Evolutionary conservation across 345 rosid species (phyloP).

Genomic region (Gossypium mustelinum): DNA sequence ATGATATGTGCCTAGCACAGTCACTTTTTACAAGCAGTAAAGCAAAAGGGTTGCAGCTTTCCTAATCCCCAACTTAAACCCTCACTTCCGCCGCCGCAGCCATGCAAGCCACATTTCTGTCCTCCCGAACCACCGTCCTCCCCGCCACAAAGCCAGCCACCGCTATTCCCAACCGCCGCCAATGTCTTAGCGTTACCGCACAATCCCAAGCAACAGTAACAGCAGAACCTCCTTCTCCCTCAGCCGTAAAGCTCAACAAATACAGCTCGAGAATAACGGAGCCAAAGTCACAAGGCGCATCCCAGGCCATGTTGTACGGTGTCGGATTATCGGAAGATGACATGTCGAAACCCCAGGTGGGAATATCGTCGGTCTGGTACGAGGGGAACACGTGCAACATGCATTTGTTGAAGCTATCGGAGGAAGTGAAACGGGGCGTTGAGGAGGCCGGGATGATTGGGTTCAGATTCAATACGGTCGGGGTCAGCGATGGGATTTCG

Average conservation of each 20-base stretch:
- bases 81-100: background rate
- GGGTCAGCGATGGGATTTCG: constrained; percentile 93
- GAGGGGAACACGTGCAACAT: constrained; percentile 98
- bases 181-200: constrained; percentile 29
- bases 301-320: constrained; percentile 88
- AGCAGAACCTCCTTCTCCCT: constrained; percentile 35
- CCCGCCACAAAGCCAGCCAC: constrained; percentile 10
- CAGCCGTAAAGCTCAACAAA: constrained; percentile 55
- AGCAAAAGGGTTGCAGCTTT: background rate
- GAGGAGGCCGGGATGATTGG: constrained; percentile 85
- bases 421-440: constrained; percentile 88
- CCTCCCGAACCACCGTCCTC: constrained; percentile 34
- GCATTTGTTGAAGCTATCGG: constrained; percentile 77
- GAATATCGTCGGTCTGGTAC: constrained; percentile 93
- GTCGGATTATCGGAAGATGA: constrained; percentile 88
- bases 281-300: constrained; percentile 97
- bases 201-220: constrained; percentile 44
- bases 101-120: constrained; percentile 49
- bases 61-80: background rate
- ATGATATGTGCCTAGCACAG: background rate
- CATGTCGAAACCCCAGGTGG: constrained; percentile 77
- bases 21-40: background rate
- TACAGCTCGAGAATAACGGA: constrained; percentile 83
- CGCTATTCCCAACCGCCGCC: constrained; percentile 13
- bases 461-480: constrained; percentile 88